A percentile compares a stretch with the other conserved stretches of the same genome.
Evolutionary conservation across 768 basidiomycete genomes (phyloP).

Genomic region (Boletus insuetus): DNA sequence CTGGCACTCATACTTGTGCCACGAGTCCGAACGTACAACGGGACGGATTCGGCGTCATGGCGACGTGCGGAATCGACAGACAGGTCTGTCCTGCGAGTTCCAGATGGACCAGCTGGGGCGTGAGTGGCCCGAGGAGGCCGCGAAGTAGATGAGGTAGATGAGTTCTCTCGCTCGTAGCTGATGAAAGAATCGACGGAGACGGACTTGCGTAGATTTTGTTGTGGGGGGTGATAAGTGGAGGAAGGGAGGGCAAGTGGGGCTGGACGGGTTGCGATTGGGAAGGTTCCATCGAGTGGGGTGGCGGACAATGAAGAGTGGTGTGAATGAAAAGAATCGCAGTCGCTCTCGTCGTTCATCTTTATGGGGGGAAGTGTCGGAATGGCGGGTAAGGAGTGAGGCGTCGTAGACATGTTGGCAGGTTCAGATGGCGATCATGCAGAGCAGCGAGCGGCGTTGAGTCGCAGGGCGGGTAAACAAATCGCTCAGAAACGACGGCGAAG

Average conservation of each 20-base stretch:
- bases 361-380: conserved; percentile 47
- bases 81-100: conserved; percentile 27
- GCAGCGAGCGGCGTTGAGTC: conserved; percentile 7
- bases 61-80: conserved; percentile 27
- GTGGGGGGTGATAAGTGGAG: conserved; percentile 24
- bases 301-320: conserved; percentile 32
- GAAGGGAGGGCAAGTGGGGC: conserved; percentile 4
- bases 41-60: conserved; percentile 24
- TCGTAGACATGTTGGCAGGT: conserved; percentile 22
- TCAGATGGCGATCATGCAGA: conserved; percentile 15
- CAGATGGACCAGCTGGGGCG: conserved; percentile 35
- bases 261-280: conserved; percentile 21
- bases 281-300: conserved; percentile 34
- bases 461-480: conserved; percentile 1
- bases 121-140: conserved; percentile 40
- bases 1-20: conserved; percentile 55
- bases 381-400: conserved; percentile 29
- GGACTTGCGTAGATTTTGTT: conserved; percentile 59
- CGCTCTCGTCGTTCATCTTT: conserved; percentile 36
- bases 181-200: conserved; percentile 77
- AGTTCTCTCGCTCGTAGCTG: conserved; percentile 39
- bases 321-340: conserved; percentile 23
- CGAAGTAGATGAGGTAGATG: conserved; percentile 28
- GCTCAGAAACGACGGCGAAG: neutral
- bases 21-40: conserved; percentile 46